Base-by-base conservation (phyloP, 495 filamentous ascomycete genomes). In the Beverwykella pulmonaria region DNA sequence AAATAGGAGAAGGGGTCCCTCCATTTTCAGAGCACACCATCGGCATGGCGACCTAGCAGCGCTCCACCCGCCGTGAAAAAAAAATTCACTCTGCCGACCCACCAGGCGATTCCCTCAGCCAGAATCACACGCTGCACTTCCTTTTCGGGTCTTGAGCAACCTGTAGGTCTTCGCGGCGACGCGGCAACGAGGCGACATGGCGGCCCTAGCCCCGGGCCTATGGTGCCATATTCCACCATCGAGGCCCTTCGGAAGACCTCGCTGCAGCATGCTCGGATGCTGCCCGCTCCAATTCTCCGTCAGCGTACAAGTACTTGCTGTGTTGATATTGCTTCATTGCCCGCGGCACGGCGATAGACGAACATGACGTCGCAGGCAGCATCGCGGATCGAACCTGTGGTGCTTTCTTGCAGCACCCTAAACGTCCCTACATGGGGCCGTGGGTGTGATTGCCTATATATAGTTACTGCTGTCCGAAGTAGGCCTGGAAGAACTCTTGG, bases 201-300 rank as follows among this genome's bases (percentile, higher is more conserved):
- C n/a, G 19, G 48, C 48, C 26, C 48, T 29, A 7, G n/a, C n/a
- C n/a, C 48, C 5, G 7, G 22, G 3, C 19, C 48, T 52, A 52
- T 52, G 48, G 48, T n/a, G 48, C 48, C 48, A 52, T 52, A 52
- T 52, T 52, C 48, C 48, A 26, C 26, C 48, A 52, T 29, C 48
- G 19, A 52, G 14, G 48, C 6, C 48, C 48, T n/a, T 29, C n/a
- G 48, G 39, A 14, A 44, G 3, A 23, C 1, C 26, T 52, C 48
- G 26, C 23, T 29, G n/a, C 22, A 25, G 26, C 48, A 29, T 10
- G 5, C 8, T 26, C 22, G 48, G 8, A 15, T n/a, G 20, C 22
- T 29, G 6, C 5, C 17, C 39, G 2, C 39, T 44, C 5, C 5
- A 9, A n/a, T 44, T n/a, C 17, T n/a, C 2, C 5, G 15, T 15